phyloP scores from a whole-genome alignment of 768 basidiomycete genomes.

The Pisolithus sp. region DNA sequence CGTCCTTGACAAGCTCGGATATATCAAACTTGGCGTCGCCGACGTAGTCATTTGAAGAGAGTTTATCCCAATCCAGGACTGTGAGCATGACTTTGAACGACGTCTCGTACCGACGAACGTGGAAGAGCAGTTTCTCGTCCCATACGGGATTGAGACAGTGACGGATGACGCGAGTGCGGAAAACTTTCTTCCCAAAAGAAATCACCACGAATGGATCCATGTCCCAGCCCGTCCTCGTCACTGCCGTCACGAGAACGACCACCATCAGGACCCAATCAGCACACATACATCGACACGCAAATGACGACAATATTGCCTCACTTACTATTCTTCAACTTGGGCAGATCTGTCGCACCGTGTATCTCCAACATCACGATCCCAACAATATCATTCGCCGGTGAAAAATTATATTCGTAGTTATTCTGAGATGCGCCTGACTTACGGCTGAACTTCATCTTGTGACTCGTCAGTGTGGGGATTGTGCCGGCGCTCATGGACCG shows the following conservation, averaged over 20 bases:
- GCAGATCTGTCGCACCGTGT: constrained; percentile 74
- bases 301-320: constrained; percentile 9
- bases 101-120: constrained; percentile 83
- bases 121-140: constrained; percentile 95
- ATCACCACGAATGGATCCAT: constrained; percentile 98
- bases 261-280: background rate
- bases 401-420: constrained; percentile 51
- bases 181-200: constrained; percentile 96
- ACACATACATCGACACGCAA: background rate
- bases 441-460: constrained; percentile 32
- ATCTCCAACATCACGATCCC: constrained; percentile 97
- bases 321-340: constrained; percentile 81
- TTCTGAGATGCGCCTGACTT: constrained; percentile 27
- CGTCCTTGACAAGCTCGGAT: constrained; percentile 57
- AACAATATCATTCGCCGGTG: constrained; percentile 71
- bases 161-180: constrained; percentile 83
- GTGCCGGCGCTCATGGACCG: constrained; percentile 28
- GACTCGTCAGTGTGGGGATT: constrained; percentile 14
- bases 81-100: constrained; percentile 72
- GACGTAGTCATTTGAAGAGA: constrained; percentile 81
- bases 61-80: constrained; percentile 96
- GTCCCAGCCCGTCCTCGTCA: constrained; percentile 85
- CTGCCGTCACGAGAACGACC: constrained; percentile 28
- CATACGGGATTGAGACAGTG: constrained; percentile 83
- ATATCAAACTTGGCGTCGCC: constrained; percentile 74